Conservation (phyloP, 208 protist species). For the Trypanosoma vivax region DNA sequence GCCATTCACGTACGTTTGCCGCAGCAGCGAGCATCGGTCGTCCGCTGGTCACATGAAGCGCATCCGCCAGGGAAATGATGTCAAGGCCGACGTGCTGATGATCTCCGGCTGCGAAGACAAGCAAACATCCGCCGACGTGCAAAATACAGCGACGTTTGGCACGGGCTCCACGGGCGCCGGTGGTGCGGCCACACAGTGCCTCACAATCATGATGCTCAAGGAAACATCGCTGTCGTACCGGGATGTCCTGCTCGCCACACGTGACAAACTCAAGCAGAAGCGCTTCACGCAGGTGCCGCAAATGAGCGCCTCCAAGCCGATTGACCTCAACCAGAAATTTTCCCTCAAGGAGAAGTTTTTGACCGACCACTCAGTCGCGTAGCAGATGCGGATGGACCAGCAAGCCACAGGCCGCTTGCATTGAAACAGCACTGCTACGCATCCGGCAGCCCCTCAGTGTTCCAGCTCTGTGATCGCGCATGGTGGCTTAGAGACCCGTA, state of each 20-base stretch:
- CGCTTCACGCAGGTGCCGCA: constrained; percentile 66
- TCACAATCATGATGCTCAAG: constrained; percentile 51
- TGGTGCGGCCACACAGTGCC: constrained; percentile 58
- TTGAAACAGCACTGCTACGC: too few relatives aligned
- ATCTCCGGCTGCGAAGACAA: constrained; percentile 57
- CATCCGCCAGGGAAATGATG: constrained; percentile 51
- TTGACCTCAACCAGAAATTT: constrained; percentile 50
- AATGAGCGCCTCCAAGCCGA: constrained; percentile 55
- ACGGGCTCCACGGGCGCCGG: constrained; percentile 40
- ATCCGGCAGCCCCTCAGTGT: too few relatives aligned
- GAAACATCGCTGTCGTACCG: constrained; percentile 30
- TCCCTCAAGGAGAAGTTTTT: constrained; percentile 29
- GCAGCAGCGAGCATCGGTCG: constrained; percentile 15
- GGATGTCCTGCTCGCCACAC: constrained; percentile 38
- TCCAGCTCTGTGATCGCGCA: too few relatives aligned
- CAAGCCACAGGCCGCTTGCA: too few relatives aligned
- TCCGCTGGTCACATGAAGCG: constrained; percentile 48
- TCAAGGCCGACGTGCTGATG: constrained; percentile 47
- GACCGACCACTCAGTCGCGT: constrained; percentile 12
- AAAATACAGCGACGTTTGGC: constrained; percentile 36
- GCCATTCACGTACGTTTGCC: constrained; percentile 47
- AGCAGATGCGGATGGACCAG: too few relatives aligned
- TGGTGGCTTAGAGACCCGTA: too few relatives aligned
- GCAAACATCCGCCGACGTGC: constrained; percentile 56
- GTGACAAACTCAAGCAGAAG: constrained; percentile 49